Evolutionary conservation across 805 yeast species (phyloP), one percentile per base, ranked within the genome.

Genomic region (Priceomyces medius): DNA sequence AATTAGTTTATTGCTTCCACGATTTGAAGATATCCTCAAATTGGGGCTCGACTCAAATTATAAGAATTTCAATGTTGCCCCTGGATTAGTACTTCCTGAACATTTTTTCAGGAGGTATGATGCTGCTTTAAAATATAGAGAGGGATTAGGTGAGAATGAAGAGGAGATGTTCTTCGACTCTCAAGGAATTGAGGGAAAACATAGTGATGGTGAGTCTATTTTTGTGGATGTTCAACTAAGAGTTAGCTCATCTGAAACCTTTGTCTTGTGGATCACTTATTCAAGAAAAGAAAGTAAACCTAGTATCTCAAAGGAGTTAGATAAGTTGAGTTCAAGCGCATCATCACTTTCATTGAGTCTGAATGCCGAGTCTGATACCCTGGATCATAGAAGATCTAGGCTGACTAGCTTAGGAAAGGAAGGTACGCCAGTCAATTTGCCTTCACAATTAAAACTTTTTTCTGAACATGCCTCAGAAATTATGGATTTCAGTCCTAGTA

Each of bases 11-110:
- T 64, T 88, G 14, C 69, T 88, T 19, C 95, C 95, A 4, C 64
- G 73, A 13, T 88, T 88, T 53, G 56, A 74, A 2, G 59, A 63
- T 3, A 63, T 79, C 16, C 55, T 81, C 37, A 57, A 62, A 2
- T 47, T 56, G 16, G 80, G 82, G 1, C 43, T 61, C 10, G 59
- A 58, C 2, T 59, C 55, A 20, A 56, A 56, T 31, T 37, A 45
- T 4, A 54, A 56, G 7, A 49, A 45, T 0, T 46, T 56, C 21
- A 49, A 53, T 16, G 41, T 65, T 18, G 58, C 53, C 5, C 78
- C 84, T 0, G 97, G 97, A 1, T 63, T 87, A 38, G 96, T 90
- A 0, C 66, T 90, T 9, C 95, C 97, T 0, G 98, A 90, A 60
- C 97, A 89, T 62, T 84, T 85, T 57, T 89, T 91, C 65, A 75